Percentiles rank a stretch among this genome's conserved stretches.
Evolutionary conservation across 495 filamentous ascomycete genomes (phyloP).

Genomic region (Corynascus novoguineensis): DNA sequence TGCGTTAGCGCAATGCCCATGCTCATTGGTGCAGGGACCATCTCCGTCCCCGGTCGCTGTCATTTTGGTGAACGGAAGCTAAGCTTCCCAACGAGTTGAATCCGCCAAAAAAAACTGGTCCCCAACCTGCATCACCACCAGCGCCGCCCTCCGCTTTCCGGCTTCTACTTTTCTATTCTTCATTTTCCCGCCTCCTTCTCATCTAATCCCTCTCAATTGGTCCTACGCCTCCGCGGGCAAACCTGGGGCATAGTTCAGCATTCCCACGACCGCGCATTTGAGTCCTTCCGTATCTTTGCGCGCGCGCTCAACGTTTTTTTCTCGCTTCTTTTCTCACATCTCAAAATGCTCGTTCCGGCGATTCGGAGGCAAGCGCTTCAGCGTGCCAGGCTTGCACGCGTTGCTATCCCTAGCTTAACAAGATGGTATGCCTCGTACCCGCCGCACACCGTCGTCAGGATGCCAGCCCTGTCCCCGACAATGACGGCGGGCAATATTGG

Average conservation of each 20-base stretch:
- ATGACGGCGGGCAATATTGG: conserved; percentile 98
- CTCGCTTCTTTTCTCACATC: conserved; percentile 20
- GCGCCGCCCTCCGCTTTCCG: conserved; percentile 27
- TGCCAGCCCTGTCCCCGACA: conserved; percentile 96
- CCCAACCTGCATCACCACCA: conserved; percentile 25
- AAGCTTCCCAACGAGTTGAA: conserved; percentile 31
- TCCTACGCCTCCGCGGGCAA: not conserved
- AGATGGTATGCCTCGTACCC: conserved; percentile 70
- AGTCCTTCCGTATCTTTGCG: conserved; percentile 18
- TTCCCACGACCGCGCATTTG: not conserved
- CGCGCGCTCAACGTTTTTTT: conserved; percentile 12
- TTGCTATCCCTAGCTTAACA: conserved; percentile 42
- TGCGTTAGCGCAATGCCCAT: not conserved
- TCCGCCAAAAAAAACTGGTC: conserved; percentile 31
- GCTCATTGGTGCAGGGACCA: conserved; percentile 11
- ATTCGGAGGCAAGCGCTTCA: conserved; percentile 52
- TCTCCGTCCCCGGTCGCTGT: conserved; percentile 18
- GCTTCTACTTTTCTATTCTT: conserved; percentile 20
- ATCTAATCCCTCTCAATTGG: conserved; percentile 23
- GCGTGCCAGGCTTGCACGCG: conserved; percentile 37
- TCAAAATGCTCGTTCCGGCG: conserved; percentile 49
- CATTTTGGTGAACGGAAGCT: conserved; percentile 25
- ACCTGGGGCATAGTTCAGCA: not conserved
- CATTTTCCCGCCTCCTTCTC: conserved; percentile 10
- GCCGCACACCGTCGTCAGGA: conserved; percentile 88